Conservation (phyloP, 2,329 filamentous ascomycete genomes). For the Arthrinium puccinioides region DNA sequence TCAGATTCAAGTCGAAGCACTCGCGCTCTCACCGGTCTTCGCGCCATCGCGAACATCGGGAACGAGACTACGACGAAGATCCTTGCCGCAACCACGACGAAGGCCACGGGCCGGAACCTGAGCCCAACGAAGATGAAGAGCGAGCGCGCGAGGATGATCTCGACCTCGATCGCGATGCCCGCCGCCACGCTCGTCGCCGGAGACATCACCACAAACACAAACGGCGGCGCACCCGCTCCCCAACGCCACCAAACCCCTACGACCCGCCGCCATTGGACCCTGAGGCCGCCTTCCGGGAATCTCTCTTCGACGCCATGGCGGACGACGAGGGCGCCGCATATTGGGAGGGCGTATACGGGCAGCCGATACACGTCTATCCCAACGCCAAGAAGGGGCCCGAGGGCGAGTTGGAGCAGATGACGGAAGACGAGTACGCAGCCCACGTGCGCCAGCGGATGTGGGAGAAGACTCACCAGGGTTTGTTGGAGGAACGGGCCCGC, state of each 20-base stretch:
- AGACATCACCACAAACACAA: conserved; percentile 20
- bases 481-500: conserved; percentile 67
- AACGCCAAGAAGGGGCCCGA: conserved; percentile 32
- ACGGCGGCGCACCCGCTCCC: conserved; percentile 31
- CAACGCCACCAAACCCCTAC: conserved; percentile 39
- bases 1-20: conserved; percentile 34
- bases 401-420: conserved; percentile 73
- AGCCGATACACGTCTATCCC: conserved; percentile 79
- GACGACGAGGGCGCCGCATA: conserved; percentile 94
- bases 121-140: not conserved
- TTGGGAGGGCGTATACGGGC: conserved; percentile 95
- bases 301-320: conserved; percentile 91
- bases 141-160: conserved; percentile 2
- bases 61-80: conserved; percentile 6
- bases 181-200: conserved; percentile 14
- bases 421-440: conserved; percentile 82
- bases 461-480: conserved; percentile 83
- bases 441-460: conserved; percentile 89
- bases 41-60: conserved; percentile 12
- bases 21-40: conserved; percentile 18
- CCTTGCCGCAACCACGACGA: not conserved
- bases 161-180: conserved; percentile 8
- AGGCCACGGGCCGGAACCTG: not conserved
- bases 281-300: conserved; percentile 79
- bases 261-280: conserved; percentile 49